phyloP scores from a whole-genome alignment of 2,329 filamentous ascomycete species.

The Pseudogymnoascus sp. region DNA sequence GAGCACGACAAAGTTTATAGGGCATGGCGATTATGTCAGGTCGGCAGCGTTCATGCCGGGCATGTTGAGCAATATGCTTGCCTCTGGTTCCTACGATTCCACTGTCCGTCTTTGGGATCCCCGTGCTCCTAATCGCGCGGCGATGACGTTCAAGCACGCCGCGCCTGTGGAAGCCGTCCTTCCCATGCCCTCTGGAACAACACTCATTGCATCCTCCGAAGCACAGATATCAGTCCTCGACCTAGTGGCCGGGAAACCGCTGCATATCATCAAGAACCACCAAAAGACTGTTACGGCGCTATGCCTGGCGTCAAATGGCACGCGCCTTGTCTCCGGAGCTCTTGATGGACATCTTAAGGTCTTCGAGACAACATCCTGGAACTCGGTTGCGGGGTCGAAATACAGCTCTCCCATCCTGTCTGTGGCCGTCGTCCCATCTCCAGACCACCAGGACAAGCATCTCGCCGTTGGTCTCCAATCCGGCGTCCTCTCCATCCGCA shows the following conservation, averaged over 20 bases:
- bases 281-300: conserved; percentile 95
- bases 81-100: conserved; percentile 89
- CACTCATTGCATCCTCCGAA: conserved; percentile 74
- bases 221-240: conserved; percentile 88
- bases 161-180: conserved; percentile 84
- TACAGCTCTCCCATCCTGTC: conserved; percentile 88
- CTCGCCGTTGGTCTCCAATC: conserved; percentile 92
- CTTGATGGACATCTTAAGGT: conserved; percentile 96
- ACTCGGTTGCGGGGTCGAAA: conserved; percentile 89
- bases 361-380: conserved; percentile 90
- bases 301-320: conserved; percentile 70
- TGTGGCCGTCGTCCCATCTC: conserved; percentile 60
- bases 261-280: conserved; percentile 84
- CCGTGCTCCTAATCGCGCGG: conserved; percentile 58
- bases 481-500: conserved; percentile 83
- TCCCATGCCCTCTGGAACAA: conserved; percentile 77
- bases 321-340: conserved; percentile 75
- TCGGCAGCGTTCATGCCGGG: conserved; percentile 78
- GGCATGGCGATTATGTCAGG: conserved; percentile 89
- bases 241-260: conserved; percentile 79
- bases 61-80: conserved; percentile 59
- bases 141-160: conserved; percentile 94
- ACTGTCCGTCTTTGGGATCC: conserved; percentile 94
- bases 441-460: conserved; percentile 75
- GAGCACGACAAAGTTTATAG: conserved; percentile 69